Evolutionary conservation across 495 filamentous ascomycete species (phyloP), one percentile per base, ranked within the genome.

Genomic region (Trichoderma virens): DNA sequence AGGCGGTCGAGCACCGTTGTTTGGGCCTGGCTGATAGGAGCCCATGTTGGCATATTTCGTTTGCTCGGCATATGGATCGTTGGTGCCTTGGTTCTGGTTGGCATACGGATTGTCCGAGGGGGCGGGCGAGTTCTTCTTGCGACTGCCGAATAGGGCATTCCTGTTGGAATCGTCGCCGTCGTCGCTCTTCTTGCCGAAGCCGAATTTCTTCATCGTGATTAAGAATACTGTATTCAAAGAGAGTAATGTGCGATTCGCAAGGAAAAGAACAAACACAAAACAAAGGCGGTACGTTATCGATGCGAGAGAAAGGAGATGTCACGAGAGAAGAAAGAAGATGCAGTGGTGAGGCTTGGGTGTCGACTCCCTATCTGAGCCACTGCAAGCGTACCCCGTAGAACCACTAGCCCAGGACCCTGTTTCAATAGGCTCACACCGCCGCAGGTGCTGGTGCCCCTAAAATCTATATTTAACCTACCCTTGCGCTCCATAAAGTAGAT

Each of bases 51-150:
- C 75, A 65, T 74, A 79, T 67, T 78, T 77, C 20, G 32, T 41
- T 23, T 78, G 85, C 71, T 81, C 83, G 31, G 85, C 87, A 68
- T 89, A 90, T 14, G 85, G 83, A 67, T 89, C 85, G 60, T 76
- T 73, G 31, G 80, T 78, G n/a, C 71, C 70, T 16, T 82, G 79
- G 71, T 89, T 82, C 14, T 82, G 79, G 71, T 89, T 82, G 56
- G 88, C 88, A 70, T 92, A 91, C 31, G 89, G 89, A 69, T 91
- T 87, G n/a, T 77, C 79, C n/a, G 68, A 64, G 34, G 77, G 67
- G 30, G 84, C 74, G 2, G 77, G 74, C 35, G 83, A 80, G 69
- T 82, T 80, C 72, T 83, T 86, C 80, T 88, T 90, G 25, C 77
- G 79, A n/a, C 51, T 30, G 61, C 85, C 84, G 63, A 88, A 88